Conservation (phyloP, 108 stramenopile genomes). For the Nitzschia sp. region DNA sequence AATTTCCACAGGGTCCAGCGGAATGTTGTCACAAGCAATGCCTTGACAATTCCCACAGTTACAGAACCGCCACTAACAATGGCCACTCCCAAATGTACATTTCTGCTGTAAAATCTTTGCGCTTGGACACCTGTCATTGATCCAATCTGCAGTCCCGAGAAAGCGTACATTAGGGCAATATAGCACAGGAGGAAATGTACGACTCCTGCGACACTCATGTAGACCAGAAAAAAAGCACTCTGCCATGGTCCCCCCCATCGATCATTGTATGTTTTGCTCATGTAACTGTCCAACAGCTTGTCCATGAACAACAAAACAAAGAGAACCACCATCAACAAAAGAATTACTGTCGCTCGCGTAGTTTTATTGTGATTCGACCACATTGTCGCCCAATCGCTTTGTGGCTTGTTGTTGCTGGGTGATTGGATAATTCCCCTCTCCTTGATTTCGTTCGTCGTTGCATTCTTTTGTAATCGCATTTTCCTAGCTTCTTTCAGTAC, state of each 20-base stretch:
- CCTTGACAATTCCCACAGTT: constrained; percentile 20
- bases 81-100: constrained; percentile 37
- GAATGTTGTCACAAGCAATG: neutral
- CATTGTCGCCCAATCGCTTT: constrained; percentile 15
- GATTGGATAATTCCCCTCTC: neutral
- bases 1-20: constrained; percentile 26
- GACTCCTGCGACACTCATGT: constrained; percentile 28
- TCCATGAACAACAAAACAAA: constrained; percentile 24
- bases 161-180: constrained; percentile 48
- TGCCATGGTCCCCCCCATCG: constrained; percentile 2
- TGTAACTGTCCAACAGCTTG: constrained; percentile 9
- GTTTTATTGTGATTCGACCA: constrained; percentile 21
- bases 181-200: constrained; percentile 47
- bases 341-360: constrained; percentile 17
- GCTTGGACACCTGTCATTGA: constrained; percentile 44
- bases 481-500: constrained; percentile 58
- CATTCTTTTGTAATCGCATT: neutral
- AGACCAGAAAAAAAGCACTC: constrained; percentile 22
- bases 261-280: constrained; percentile 6
- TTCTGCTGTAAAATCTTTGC: constrained; percentile 42
- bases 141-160: constrained; percentile 48
- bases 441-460: neutral
- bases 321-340: constrained; percentile 19
- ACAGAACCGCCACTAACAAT: constrained; percentile 27
- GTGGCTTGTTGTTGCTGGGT: too few relatives aligned